Base-by-base conservation (phyloP, 257 asterid species). In the Galeopsis tetrahit region DNA sequence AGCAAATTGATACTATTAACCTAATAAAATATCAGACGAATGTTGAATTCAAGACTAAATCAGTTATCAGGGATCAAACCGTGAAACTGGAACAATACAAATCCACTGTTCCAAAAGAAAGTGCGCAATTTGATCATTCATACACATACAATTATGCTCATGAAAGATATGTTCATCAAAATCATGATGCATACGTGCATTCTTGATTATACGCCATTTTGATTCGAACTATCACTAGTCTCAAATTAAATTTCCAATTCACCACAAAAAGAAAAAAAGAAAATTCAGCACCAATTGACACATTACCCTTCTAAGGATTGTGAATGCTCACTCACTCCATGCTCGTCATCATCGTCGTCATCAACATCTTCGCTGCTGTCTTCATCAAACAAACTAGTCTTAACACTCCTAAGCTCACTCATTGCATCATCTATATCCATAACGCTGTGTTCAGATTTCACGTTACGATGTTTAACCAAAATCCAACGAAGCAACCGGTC, bases 401-500 rank as follows among this genome's bases (percentile, higher is more conserved):
- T 81, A 17, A 55, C 63, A 69, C 58, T 66, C 70, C 62, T 74
- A 6, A 76, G 80, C 39, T 85, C 96, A 53, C 34, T 33, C 31
- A 7, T 51, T 38, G 57, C 31, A 49, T 70, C 85, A 70, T 77
- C 83, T 49, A 75, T 81, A 3, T 10, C 48, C 11, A 59, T 43
- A 52, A 66, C 42, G 14, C 81, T 82, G 4, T 46, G 15, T 33
- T 83, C 88, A 60, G 72, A 76, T 39, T 81, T 81, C n/a, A 82
- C 6, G 38, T 82, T 89, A 64, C 96, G 85, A 77, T 89, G 88
- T 79, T 88, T 89, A 53, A 89, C 76, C 77, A 89, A 75, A 82
- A 89, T 87, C 97, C 96, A 91, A 55, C 95, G 95, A 10, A 91
- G 87, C 69, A 91, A 74, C 11, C 95, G 78, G 70, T 91, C 97